phyloP scores from a whole-genome alignment of 495 filamentous ascomycete species.

The Penicilliopsis zonata region DNA sequence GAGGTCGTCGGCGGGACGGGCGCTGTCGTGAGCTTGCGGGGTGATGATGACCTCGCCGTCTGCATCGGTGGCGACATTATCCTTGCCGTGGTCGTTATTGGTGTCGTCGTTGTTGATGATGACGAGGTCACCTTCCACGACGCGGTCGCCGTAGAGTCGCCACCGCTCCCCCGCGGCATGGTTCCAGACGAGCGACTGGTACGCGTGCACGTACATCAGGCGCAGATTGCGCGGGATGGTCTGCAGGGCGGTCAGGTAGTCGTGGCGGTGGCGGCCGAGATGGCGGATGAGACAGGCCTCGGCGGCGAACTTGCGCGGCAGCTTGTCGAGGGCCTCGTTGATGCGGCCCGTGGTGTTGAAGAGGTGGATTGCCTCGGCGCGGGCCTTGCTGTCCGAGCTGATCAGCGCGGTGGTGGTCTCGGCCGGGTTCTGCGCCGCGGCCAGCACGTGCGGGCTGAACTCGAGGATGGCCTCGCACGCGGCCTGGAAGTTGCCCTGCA shows the following conservation, averaged over 20 bases:
- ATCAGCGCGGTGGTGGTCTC: conserved; percentile 25
- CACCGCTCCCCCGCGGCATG: conserved; percentile 65
- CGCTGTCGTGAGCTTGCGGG: conserved; percentile 43
- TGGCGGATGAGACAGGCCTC: conserved; percentile 68
- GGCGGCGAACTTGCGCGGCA: conserved; percentile 76
- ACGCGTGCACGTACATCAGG: conserved; percentile 93
- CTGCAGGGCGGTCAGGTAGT: conserved; percentile 70
- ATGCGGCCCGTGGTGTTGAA: conserved; percentile 50
- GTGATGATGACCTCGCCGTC: conserved; percentile 57
- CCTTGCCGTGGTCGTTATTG: conserved; percentile 19
- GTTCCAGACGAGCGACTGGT: conserved; percentile 93
- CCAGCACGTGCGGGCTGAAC: conserved; percentile 44
- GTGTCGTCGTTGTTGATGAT: conserved; percentile 47
- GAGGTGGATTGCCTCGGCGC: conserved; percentile 60
- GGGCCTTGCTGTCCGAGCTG: conserved; percentile 58
- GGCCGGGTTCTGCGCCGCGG: conserved; percentile 27
- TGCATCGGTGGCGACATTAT: conserved; percentile 33
- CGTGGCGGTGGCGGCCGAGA: conserved; percentile 39
- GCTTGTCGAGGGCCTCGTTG: conserved; percentile 43
- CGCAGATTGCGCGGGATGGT: conserved; percentile 66
- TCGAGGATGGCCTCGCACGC: conserved; percentile 63
- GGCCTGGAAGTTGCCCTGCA: conserved; percentile 66
- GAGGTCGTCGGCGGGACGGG: conserved; percentile 39
- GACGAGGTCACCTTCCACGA: conserved; percentile 81
- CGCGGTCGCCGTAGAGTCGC: conserved; percentile 53